These are phyloP conservation scores for Rhizopogon parksii DNA, from an alignment of 1,284 basidiomycete species.

Conservation along the genomic window DNA sequence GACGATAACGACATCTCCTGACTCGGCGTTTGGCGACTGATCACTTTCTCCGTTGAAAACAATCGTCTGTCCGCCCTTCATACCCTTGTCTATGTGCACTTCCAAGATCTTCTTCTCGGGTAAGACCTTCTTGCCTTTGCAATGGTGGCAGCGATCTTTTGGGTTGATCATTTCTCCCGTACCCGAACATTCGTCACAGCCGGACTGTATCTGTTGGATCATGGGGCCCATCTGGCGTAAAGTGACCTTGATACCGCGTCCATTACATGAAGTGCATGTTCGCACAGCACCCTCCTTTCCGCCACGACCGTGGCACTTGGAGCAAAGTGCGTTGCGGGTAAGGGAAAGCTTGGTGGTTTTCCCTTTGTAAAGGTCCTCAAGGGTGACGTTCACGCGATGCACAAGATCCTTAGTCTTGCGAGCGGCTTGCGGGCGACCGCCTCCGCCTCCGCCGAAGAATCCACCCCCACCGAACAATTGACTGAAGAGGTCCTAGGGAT, in stretches of 20 bases:
- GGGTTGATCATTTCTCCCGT: conserved; percentile 90
- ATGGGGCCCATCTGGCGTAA: conserved; percentile 98
- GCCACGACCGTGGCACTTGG: conserved; percentile 91
- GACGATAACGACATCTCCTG: conserved; percentile 97
- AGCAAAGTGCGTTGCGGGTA: conserved; percentile 92
- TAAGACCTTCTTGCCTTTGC: conserved; percentile 93
- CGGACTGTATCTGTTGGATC: conserved; percentile 98
- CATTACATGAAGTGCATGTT: conserved; percentile 74
- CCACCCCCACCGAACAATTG: conserved; percentile 79
- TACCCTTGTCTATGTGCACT: conserved; percentile 99
- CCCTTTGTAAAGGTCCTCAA: conserved; percentile 98
- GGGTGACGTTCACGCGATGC: conserved; percentile 91
- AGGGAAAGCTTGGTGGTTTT: conserved; percentile 98
- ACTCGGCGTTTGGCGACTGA: conserved; percentile 84
- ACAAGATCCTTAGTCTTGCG: conserved; percentile 98
- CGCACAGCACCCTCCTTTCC: conserved; percentile 96
- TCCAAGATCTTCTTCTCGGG: conserved; percentile 98
- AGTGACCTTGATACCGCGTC: conserved; percentile 88
- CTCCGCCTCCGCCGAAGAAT: conserved; percentile 44
- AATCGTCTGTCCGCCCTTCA: conserved; percentile 97
- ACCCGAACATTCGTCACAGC: conserved; percentile 90
- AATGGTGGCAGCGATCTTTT: conserved; percentile 90
- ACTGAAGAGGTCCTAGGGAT: conserved; percentile 85
- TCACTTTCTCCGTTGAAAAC: conserved; percentile 94
- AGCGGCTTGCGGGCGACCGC: conserved; percentile 67